Conservation (phyloP, 495 filamentous ascomycete species). For the Penicillium fimorum region DNA sequence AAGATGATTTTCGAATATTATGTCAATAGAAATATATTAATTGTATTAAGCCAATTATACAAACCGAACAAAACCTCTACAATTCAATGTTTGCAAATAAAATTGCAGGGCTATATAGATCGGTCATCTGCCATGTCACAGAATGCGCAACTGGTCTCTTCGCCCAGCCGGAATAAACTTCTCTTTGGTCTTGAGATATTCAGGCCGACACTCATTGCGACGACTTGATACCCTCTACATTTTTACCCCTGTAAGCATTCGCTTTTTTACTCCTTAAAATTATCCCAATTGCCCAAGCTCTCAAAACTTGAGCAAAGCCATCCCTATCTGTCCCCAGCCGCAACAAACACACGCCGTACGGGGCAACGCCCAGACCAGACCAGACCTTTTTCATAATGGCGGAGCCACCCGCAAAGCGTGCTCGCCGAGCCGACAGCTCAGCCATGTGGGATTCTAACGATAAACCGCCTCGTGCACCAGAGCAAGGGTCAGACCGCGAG, state of each 20-base stretch:
- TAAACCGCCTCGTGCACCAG: conserved; percentile 26
- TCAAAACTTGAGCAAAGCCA: neutral
- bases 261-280: neutral
- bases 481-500: conserved; percentile 35
- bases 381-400: conserved; percentile 38
- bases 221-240: conserved; percentile 19
- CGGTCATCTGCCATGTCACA: conserved; percentile 1
- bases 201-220: conserved; percentile 13
- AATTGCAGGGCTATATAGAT: neutral
- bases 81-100: neutral
- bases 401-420: conserved; percentile 55
- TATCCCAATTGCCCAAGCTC: neutral
- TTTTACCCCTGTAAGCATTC: conserved; percentile 1
- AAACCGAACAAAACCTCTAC: neutral
- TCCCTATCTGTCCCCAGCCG: neutral
- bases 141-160: conserved; percentile 19
- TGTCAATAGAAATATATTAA: no score
- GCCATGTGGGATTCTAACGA: conserved; percentile 55
- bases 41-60: neutral
- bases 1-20: no score
- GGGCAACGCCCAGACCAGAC: conserved; percentile 16
- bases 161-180: conserved; percentile 30
- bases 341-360: conserved; percentile 7
- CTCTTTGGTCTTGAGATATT: conserved; percentile 17
- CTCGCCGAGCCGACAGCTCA: conserved; percentile 52